phyloP scores from a whole-genome alignment of 257 asterid genomes.

The Catharanthus roseus region DNA sequence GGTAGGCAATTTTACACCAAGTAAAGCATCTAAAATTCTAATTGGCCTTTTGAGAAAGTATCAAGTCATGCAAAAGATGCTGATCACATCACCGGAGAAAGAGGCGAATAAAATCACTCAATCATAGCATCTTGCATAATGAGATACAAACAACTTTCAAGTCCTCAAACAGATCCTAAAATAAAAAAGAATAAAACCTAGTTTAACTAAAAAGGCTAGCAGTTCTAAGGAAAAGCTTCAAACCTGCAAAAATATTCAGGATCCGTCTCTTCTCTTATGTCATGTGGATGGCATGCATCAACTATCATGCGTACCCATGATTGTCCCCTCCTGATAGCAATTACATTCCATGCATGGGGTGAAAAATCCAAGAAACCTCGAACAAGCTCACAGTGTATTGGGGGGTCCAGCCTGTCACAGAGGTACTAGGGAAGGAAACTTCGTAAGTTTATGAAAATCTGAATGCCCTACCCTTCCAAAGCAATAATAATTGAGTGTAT shows the following conservation, averaged over 20 bases:
- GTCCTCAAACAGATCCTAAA: neutral
- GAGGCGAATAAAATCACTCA: neutral
- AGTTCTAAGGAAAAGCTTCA: conserved; percentile 1
- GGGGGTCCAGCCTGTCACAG: conserved; percentile 89
- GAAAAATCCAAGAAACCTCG: conserved; percentile 90
- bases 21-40: neutral
- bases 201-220: neutral
- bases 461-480: no score
- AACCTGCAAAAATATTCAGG: conserved; percentile 83
- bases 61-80: neutral
- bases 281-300: conserved; percentile 93
- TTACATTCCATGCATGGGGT: conserved; percentile 98
- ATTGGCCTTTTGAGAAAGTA: neutral
- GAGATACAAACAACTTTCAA: neutral
- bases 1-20: neutral
- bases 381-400: conserved; percentile 87
- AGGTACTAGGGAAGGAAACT: conserved; percentile 51
- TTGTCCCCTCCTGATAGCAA: conserved; percentile 55
- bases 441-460: conserved; percentile 20
- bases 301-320: conserved; percentile 74
- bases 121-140: neutral
- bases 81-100: neutral
- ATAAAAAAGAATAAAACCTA: neutral
- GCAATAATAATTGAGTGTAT: no score
- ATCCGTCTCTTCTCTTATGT: conserved; percentile 83